Evolutionary conservation across 2,329 filamentous ascomycete species (phyloP).

Genomic region (Claviceps sp.): DNA sequence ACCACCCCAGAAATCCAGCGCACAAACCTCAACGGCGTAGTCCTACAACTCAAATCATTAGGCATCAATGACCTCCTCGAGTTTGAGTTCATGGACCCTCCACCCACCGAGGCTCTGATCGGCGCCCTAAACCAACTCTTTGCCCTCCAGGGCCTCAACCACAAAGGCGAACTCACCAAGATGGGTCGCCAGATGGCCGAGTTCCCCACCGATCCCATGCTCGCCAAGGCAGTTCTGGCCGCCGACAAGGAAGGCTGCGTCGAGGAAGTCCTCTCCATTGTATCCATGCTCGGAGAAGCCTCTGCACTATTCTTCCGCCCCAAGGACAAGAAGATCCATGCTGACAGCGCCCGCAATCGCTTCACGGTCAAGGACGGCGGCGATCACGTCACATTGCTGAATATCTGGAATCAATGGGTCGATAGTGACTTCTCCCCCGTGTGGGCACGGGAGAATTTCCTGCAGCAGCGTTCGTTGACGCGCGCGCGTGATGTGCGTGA

Average conservation of each 20-base stretch:
- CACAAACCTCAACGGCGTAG: constrained; percentile 72
- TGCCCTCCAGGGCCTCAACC: constrained; percentile 77
- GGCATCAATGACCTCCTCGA: constrained; percentile 86
- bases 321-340: constrained; percentile 94
- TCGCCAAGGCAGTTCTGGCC: constrained; percentile 77
- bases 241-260: constrained; percentile 87
- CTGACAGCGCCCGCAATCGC: constrained; percentile 75
- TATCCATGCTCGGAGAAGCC: constrained; percentile 86
- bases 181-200: constrained; percentile 90
- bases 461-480: constrained; percentile 81
- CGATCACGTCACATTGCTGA: constrained; percentile 77
- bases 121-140: constrained; percentile 83
- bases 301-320: constrained; percentile 86
- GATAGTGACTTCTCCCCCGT: constrained; percentile 79
- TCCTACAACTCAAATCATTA: constrained; percentile 75
- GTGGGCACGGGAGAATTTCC: constrained; percentile 85
- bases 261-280: constrained; percentile 81
- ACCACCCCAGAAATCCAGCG: constrained; percentile 89
- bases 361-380: constrained; percentile 88
- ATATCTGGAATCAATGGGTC: constrained; percentile 92
- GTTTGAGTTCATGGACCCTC: constrained; percentile 94
- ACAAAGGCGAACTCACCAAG: constrained; percentile 79
- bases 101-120: constrained; percentile 79
- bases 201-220: constrained; percentile 84
- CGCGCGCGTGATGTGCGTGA: constrained; percentile 85